Percentiles rank a stretch among this genome's conserved stretches.
Evolutionary conservation across 352 stramenopile genomes (phyloP).

Genomic region (Pythium inflatum): DNA sequence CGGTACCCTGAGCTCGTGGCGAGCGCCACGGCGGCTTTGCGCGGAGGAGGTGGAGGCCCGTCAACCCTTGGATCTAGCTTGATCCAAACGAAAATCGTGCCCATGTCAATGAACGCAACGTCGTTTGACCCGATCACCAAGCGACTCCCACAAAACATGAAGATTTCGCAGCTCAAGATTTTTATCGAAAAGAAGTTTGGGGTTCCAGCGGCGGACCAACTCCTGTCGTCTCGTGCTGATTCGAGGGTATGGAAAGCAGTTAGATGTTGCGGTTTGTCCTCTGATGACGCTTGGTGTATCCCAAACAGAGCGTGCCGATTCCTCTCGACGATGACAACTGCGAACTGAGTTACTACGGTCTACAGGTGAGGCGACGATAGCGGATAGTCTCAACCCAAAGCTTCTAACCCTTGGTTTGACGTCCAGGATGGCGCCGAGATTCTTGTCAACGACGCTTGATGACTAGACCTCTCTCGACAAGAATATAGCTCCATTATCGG

Average conservation of each 20-base stretch:
- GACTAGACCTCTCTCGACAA: too few species aligned
- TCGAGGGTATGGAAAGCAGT: too few species aligned
- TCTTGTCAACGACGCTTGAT: conserved; percentile 55
- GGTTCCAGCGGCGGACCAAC: conserved; percentile 47
- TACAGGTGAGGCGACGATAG: conserved; percentile 46
- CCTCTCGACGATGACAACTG: conserved; percentile 70
- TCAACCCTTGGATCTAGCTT: conserved; percentile 59
- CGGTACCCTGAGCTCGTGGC: conserved; percentile 58
- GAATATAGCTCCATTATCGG: too few species aligned
- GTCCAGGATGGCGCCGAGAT: conserved; percentile 68
- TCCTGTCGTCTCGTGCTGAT: conserved; percentile 64
- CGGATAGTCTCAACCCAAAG: not conserved
- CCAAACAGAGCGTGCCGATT: conserved; percentile 75
- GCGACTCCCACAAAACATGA: conserved; percentile 78
- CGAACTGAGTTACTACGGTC: conserved; percentile 74
- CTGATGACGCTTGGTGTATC: not conserved
- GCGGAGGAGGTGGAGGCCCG: conserved; percentile 28
- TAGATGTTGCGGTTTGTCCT: not conserved
- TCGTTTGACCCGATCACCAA: conserved; percentile 69
- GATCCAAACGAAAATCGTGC: conserved; percentile 68
- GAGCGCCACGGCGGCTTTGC: conserved; percentile 20
- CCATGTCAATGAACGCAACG: conserved; percentile 76
- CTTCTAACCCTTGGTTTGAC: not conserved
- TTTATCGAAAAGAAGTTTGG: conserved; percentile 79
- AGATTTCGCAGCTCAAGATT: conserved; percentile 71